Evolutionary conservation across 2,329 filamentous ascomycete species (phyloP).

Genomic region (Exophiala sp.): DNA sequence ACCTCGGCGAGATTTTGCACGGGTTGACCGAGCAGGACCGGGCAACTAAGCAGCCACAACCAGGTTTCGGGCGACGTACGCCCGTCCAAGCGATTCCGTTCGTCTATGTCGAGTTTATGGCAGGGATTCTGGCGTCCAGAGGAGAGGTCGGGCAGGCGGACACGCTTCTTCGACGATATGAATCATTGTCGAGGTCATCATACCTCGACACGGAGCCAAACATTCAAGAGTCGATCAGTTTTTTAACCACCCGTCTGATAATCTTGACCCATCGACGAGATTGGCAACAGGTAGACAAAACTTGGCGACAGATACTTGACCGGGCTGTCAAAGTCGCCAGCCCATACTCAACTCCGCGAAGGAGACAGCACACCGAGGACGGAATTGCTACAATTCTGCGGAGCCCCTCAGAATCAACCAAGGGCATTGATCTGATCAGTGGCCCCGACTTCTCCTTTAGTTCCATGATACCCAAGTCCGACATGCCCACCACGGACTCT

Average conservation of each 20-base stretch:
- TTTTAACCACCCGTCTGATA: constrained; percentile 23
- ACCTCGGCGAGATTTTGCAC: constrained; percentile 36
- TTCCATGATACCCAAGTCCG: constrained; percentile 13
- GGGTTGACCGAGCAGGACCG: constrained; percentile 38
- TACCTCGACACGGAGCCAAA: constrained; percentile 9
- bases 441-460: constrained; percentile 7
- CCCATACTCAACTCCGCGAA: not conserved
- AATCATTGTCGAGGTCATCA: constrained; percentile 30
- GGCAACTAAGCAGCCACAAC: constrained; percentile 40
- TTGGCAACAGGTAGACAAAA: constrained; percentile 17
- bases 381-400: not conserved
- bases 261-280: constrained; percentile 4
- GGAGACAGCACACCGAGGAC: not conserved
- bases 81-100: constrained; percentile 43
- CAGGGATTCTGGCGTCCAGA: constrained; percentile 49
- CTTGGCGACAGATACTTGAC: constrained; percentile 19
- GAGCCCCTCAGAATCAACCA: not conserved
- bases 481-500: not conserved
- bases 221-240: constrained; percentile 31
- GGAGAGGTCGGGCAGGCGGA: constrained; percentile 46
- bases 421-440: not conserved
- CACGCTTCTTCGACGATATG: constrained; percentile 53
- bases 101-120: constrained; percentile 51
- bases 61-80: constrained; percentile 32
- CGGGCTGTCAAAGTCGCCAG: constrained; percentile 8